These are phyloP conservation scores for Phytopythium ostracodes DNA, from an alignment of 352 stramenopile species.

Conservation along the genomic window DNA sequence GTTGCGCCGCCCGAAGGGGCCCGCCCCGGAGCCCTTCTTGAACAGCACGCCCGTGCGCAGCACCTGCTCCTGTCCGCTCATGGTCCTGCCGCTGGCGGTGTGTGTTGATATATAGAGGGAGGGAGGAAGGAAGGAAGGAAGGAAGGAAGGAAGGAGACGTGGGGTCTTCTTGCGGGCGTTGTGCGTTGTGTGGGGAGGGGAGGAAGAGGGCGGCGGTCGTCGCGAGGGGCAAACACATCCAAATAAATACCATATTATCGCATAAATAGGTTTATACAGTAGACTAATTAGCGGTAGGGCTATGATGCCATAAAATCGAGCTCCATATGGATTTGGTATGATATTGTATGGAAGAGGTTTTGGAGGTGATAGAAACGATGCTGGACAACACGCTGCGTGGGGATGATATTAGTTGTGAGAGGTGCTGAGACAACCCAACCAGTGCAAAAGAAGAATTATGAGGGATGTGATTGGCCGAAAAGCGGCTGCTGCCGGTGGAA, in stretches of 20 bases:
- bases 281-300: no score
- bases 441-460: neutral
- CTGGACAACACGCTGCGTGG: neutral
- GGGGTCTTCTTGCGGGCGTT: neutral
- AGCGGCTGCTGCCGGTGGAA: neutral
- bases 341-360: neutral
- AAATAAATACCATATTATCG: no score
- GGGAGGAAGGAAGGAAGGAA: neutral
- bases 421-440: slow-evolving; percentile 4
- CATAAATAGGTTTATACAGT: no score
- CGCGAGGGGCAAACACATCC: no score
- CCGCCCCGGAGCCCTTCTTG: slow-evolving; percentile 69
- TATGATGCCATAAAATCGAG: no score
- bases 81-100: slow-evolving; percentile 4
- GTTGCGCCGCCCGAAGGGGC: slow-evolving; percentile 63
- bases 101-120: neutral
- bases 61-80: slow-evolving; percentile 41
- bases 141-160: neutral
- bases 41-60: slow-evolving; percentile 77
- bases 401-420: slow-evolving; percentile 1
- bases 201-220: no score
- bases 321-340: no score
- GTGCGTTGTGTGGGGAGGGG: no score
- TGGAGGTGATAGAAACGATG: neutral
- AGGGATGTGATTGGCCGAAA: neutral